Conservation (phyloP, 1,284 basidiomycete genomes). For the Apiotrichum porosum region DNA sequence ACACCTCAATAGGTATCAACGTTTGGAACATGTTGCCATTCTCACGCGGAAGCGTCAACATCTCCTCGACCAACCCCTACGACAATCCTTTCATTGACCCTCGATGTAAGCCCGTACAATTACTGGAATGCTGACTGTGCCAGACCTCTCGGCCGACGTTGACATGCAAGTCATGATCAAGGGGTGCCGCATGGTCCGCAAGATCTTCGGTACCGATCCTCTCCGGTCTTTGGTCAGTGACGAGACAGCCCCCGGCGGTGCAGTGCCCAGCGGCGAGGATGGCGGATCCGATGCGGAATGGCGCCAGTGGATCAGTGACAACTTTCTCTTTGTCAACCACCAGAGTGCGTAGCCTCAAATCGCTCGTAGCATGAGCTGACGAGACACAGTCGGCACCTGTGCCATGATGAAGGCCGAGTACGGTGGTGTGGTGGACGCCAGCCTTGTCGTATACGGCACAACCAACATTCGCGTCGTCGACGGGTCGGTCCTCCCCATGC, state of each 20-base stretch:
- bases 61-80: conserved; percentile 58
- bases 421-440: conserved; percentile 63
- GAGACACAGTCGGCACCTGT: conserved; percentile 58
- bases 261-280: neutral
- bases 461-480: conserved; percentile 52
- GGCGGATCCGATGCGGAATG: neutral
- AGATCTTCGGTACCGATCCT: conserved; percentile 30
- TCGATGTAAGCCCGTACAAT: neutral
- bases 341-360: too few species aligned
- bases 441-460: conserved; percentile 61
- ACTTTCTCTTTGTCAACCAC: conserved; percentile 52
- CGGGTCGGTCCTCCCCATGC: conserved; percentile 50
- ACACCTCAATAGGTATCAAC: conserved; percentile 29
- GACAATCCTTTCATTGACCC: conserved; percentile 59
- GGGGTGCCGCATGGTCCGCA: conserved; percentile 33
- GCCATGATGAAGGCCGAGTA: conserved; percentile 59
- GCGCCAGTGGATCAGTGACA: neutral
- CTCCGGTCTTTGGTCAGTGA: conserved; percentile 19
- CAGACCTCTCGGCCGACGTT: conserved; percentile 26
- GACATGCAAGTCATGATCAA: conserved; percentile 45
- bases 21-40: conserved; percentile 40
- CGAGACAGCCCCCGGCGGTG: conserved; percentile 1
- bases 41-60: conserved; percentile 49
- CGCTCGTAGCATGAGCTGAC: too few species aligned
- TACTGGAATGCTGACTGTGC: neutral